Conservation (phyloP, 352 stramenopile species). For the Pythium folliculosum region DNA sequence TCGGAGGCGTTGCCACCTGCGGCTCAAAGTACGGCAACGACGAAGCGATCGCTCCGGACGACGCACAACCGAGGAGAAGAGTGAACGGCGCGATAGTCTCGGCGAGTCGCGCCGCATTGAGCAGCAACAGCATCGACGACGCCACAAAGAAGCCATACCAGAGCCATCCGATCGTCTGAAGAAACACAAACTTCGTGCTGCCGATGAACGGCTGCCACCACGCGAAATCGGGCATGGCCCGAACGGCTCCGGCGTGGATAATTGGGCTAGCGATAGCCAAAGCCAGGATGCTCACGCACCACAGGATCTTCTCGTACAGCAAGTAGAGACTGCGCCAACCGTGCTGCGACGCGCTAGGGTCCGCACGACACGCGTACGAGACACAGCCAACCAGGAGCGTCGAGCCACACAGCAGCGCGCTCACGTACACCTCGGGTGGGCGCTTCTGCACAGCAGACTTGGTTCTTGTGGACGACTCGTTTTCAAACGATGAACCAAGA, state of each 20-base stretch:
- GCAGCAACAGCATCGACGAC: constrained; percentile 37
- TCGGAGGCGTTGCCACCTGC: background rate
- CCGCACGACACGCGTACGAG: constrained; percentile 26
- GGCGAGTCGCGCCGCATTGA: constrained; percentile 40
- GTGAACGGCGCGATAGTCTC: constrained; percentile 31
- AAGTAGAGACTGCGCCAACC: constrained; percentile 19
- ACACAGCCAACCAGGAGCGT: constrained; percentile 30
- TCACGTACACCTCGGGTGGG: constrained; percentile 42
- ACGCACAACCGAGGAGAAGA: constrained; percentile 37
- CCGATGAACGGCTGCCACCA: constrained; percentile 61
- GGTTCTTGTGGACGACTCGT: background rate
- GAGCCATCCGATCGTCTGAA: constrained; percentile 60
- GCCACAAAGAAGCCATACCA: constrained; percentile 58
- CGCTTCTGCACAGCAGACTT: background rate
- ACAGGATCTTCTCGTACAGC: constrained; percentile 42
- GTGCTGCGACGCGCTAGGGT: background rate
- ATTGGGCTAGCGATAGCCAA: constrained; percentile 42
- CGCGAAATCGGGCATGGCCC: constrained; percentile 29
- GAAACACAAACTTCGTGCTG: constrained; percentile 60
- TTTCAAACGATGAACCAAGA: too few relatives aligned
- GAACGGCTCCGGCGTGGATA: constrained; percentile 41
- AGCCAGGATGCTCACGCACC: constrained; percentile 37
- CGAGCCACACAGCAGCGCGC: constrained; percentile 32
- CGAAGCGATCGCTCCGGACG: constrained; percentile 31
- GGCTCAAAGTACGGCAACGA: constrained; percentile 44